These are phyloP conservation scores for Fraxinus platypoda DNA, from an alignment of 305 asterid species.

Conservation along the genomic window DNA sequence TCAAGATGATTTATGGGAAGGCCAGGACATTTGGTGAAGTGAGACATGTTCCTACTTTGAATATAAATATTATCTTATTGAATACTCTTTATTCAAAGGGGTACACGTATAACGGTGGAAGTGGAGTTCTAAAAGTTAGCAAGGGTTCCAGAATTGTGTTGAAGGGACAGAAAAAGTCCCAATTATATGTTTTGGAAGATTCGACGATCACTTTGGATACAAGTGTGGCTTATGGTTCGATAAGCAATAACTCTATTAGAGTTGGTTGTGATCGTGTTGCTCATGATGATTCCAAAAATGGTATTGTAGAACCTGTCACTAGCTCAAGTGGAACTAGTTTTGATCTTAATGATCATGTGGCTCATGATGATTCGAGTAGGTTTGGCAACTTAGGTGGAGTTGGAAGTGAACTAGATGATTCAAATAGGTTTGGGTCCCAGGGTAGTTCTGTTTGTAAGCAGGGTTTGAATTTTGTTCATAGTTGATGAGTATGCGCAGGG, in stretches of 20 bases:
- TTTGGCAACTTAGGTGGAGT: background rate
- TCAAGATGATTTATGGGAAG: too few relatives aligned
- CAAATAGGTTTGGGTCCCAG: background rate
- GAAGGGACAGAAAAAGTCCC: background rate
- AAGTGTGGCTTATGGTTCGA: background rate
- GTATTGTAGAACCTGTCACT: background rate
- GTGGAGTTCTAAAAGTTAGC: too few relatives aligned
- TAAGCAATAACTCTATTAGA: background rate
- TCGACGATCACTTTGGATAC: background rate
- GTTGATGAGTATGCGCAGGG: background rate
- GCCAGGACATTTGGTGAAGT: too few relatives aligned
- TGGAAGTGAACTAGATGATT: background rate
- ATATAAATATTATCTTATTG: too few relatives aligned
- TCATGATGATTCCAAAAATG: background rate
- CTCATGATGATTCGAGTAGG: background rate
- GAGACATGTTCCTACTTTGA: too few relatives aligned
- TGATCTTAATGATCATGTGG: background rate
- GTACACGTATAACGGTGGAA: too few relatives aligned
- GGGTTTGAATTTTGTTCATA: background rate
- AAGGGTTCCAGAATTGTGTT: too few relatives aligned
- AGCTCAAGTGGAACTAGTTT: background rate
- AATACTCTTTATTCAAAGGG: too few relatives aligned
- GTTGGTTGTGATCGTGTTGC: background rate
- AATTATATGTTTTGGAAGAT: background rate
- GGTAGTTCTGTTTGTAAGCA: background rate